Base-by-base conservation (phyloP, 352 stramenopile genomes). In the Pythium folliculosum region DNA sequence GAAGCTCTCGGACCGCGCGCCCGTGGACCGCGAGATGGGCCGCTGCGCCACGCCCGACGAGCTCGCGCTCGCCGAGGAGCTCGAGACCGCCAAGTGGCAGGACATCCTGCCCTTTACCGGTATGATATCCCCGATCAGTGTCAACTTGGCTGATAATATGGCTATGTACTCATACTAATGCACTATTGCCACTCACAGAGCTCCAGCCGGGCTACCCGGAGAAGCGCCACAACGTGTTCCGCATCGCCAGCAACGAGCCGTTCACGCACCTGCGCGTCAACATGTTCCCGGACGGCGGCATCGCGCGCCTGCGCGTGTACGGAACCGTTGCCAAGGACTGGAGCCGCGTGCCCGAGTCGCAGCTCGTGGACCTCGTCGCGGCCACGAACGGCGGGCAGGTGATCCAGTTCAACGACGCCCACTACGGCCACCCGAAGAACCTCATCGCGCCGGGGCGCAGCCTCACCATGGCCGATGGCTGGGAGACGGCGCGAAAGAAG, bases 361-460 rank as follows among this genome's bases (percentile, higher is more conserved):
- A 88, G 63, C 71, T 89, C 63, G 63, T 95, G 7, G 95, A 98
- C 73, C 71, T 99, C 2, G 94, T 95, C 12, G 88, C 82, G 27
- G 72, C 88, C 14, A 81, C 84, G 23, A 70, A 97, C 61, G 96
- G 96, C 22, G 94, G 95, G 3, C 75, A 82, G 3, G 94, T 95
- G 23, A 49, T 98, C 22, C 76, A 69, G 30, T 98, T 93, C 70
- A 98, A 95, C 50, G 95, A 99, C 68, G 91, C 94, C 40, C 95
- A 98, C 75, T 99, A 97, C 69, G 96, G 95, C 21, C 85, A 97
- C 47, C 94, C 96, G n/a, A 91, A 84, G 65, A 97, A 98, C 71
- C 73, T 99, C 37, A 84, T 98, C 37, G 78, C 86, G 19, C 83
- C 89, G 0, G 85, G 81, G 37, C 78, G 90, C 23, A 97, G 95